Evolutionary conservation across 2,329 filamentous ascomycete genomes (phyloP), one percentile per base, ranked within the genome.

Genomic region (Colletotrichum endophyticum): DNA sequence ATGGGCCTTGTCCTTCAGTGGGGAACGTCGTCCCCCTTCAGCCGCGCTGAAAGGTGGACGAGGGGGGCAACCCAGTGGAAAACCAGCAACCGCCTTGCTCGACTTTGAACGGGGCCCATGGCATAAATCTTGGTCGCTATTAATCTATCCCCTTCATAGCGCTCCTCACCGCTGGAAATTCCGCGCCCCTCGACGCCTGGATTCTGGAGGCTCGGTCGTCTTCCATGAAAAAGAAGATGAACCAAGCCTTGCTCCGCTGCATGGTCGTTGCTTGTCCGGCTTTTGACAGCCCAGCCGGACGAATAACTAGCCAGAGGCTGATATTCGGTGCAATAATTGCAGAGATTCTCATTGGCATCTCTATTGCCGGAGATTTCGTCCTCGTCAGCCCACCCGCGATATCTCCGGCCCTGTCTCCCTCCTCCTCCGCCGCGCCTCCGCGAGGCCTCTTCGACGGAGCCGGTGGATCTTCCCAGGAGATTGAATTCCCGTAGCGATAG

Each of bases 91-190:
- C 19, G 39, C 39, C 16, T 59, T n/a, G 16, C 57, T 8, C n/a
- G 61, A 30, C 62, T 49, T 61, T 39, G 62, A 53, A 30, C 15
- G 25, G 44, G 70, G 11, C 19, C 39, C 22, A 49, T 34, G 56
- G 73, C 73, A 68, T 75, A 73, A 75, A 32, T 53, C 39, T 63
- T 27, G 70, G 32, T 16, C 32, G 49, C 59, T 66, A 61, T 73
- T 73, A 76, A 76, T 73, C 44, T 76, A 76, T 69, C 71, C 34
- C 63, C 16, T 64, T 76, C 73, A 30, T 44, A 34, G 70, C 28
- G 34, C 27, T 32, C 34, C 44, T 73, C 73, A 69, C 59, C 70
- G 70, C 73, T 39, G 73, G 30, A 61, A 27, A n/a, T 22, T 11
- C n/a, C n/a, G 16, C 15, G 12, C 39, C 63, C 70, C 19, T 49